Evolutionary conservation across 2,329 filamentous ascomycete genomes (phyloP), one percentile per base, ranked within the genome.

Genomic region (Trichophyton equinum): DNA sequence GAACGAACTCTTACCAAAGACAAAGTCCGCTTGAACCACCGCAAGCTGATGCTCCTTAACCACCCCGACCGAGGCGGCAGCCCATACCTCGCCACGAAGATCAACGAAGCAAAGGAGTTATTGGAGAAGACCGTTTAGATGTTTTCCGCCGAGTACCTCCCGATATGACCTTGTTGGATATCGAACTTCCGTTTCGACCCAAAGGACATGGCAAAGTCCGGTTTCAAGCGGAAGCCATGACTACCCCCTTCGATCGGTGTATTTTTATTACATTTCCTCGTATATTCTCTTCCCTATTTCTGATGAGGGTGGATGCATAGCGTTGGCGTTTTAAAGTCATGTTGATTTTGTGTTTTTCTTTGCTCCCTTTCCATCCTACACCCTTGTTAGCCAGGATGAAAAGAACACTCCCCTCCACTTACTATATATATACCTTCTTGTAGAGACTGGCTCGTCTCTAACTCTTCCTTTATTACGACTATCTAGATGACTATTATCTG

Each of bases 21-120:
- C 55, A 94, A 95, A 72, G 80, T 99, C 69, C 89, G 94, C 72
- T 96, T 96, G 78, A 90, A 91, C 68, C 94, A 99, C 77, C 87
- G 94, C 65, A 90, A 86, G 60, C 84, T 97, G 67, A 99, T 99
- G 92, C 84, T 99, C 61, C 81, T 96, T 66, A 99, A 99, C 80
- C 94, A 99, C 75, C 94, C 94, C 65, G 94, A 99, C 80, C 88
- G 94, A 71, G 94, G 94, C 66, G 94, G 94, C 44, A 96, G 91
- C 72, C 94, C 94, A 6, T 99, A 97, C 73, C 78, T 99, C 51
- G 94, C 94, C 13, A 96, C 91, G 60, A 99, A 99, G 76, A 88
- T 99, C 72, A 99, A 99, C 77, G 94, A 99, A 75, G 94, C 94
- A 44, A 99, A 99, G 76, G 92, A 97, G 73, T 84, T 97, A 65